These are phyloP conservation scores for Mycena citricolor DNA, from an alignment of 1,284 basidiomycete genomes.

Conservation along the genomic window DNA sequence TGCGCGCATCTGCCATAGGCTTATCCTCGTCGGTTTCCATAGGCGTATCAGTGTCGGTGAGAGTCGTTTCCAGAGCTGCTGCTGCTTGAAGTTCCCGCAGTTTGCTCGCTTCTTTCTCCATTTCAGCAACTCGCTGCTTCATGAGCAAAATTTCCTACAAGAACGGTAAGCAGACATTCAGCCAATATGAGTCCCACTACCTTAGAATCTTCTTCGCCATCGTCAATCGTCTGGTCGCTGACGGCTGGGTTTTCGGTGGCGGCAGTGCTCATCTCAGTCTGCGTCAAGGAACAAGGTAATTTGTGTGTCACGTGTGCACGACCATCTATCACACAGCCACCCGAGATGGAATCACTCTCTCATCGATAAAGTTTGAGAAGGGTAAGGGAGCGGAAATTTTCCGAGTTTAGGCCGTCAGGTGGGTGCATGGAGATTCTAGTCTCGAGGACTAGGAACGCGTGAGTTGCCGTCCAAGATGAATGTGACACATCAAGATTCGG, in stretches of 20 bases:
- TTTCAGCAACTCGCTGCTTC: slow-evolving; percentile 92
- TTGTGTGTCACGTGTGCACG: not conserved
- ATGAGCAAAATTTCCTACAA: slow-evolving; percentile 77
- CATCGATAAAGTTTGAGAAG: too few relatives aligned
- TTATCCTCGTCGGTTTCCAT: slow-evolving; percentile 80
- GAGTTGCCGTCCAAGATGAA: too few relatives aligned
- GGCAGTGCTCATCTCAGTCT: slow-evolving; percentile 35
- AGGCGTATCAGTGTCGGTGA: slow-evolving; percentile 42
- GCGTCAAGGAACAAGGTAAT: not conserved
- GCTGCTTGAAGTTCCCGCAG: slow-evolving; percentile 84
- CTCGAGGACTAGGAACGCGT: too few relatives aligned
- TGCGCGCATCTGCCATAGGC: slow-evolving; percentile 80
- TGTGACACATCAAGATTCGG: too few relatives aligned
- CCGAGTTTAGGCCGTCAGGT: too few relatives aligned
- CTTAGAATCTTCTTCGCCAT: slow-evolving; percentile 61
- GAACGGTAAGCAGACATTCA: slow-evolving; percentile 16
- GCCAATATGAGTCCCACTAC: slow-evolving; percentile 28
- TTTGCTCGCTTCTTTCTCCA: slow-evolving; percentile 90
- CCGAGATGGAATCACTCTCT: too few relatives aligned
- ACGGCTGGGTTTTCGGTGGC: slow-evolving; percentile 31
- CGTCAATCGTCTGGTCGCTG: slow-evolving; percentile 44
- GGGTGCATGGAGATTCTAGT: too few relatives aligned
- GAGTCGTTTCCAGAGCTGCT: slow-evolving; percentile 70
- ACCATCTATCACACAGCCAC: too few relatives aligned
- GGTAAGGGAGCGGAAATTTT: too few relatives aligned